phyloP scores from a whole-genome alignment of 805 yeast species.

The Candida sphagnicola region DNA sequence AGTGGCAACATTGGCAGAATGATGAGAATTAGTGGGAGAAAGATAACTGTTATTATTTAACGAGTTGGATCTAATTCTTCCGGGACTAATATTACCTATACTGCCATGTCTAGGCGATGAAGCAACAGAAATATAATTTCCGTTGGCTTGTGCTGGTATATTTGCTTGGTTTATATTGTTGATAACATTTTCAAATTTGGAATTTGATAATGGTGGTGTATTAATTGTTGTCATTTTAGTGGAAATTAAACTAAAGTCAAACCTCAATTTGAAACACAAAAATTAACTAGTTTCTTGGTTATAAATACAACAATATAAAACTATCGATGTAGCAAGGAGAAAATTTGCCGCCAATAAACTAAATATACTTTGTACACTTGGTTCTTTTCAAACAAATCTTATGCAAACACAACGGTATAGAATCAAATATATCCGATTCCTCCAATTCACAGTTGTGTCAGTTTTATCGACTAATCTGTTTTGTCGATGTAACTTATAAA shows the following conservation, averaged over 20 bases:
- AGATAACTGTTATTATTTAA: conserved; percentile 1
- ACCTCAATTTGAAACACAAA: too few species aligned
- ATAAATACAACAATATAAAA: too few species aligned
- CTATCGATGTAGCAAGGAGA: too few species aligned
- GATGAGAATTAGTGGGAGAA: conserved; percentile 27
- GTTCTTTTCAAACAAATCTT: too few species aligned
- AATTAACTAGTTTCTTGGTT: too few species aligned
- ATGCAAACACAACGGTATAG: too few species aligned
- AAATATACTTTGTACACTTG: too few species aligned
- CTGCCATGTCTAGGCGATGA: conserved; percentile 1
- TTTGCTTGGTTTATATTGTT: background rate
- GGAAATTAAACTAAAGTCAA: background rate
- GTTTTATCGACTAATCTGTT: too few species aligned
- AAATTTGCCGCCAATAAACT: too few species aligned
- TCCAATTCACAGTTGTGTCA: too few species aligned
- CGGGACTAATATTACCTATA: conserved; percentile 4
- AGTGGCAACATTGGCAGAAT: conserved; percentile 20
- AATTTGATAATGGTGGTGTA: conserved; percentile 1
- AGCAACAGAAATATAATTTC: background rate
- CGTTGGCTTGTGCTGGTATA: background rate
- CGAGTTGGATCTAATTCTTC: conserved; percentile 7
- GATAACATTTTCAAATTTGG: background rate
- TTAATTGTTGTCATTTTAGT: background rate
- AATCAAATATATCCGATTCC: too few species aligned
- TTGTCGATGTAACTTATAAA: too few species aligned